Base-by-base conservation (phyloP, 345 rosid species). In the Microthlaspi erraticum region DNA sequence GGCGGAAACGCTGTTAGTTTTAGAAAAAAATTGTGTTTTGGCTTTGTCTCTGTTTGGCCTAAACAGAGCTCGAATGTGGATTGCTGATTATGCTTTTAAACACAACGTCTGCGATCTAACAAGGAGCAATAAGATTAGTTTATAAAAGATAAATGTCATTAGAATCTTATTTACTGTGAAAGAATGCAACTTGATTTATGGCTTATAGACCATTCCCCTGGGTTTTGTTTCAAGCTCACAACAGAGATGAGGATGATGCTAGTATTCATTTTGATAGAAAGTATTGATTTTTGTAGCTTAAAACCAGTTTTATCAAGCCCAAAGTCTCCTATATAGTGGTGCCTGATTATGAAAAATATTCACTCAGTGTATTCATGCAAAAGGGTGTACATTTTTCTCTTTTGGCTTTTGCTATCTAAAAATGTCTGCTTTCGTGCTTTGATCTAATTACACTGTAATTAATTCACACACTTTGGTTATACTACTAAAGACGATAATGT, bases 1-100 rank as follows among this genome's bases (percentile, higher is more conserved):
- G 38, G 38, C 20, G 23, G 60, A 55, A 33, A n/a, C 23, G 60
- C 42, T 55, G n/a, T n/a, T n/a, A 23, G 34, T 34, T 23, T 26
- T 51, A 51, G 33, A 16, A 26, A 23, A 23, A 11, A 23, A 11
- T 11, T 51, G 5, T 64, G 29, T 31, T 32, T 62, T 4, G 38
- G 23, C 1, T 48, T 34, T 32, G 12, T 39, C 8, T 29, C 9
- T 43, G 31, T 60, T 29, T 29, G 4, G 9, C 51, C 9, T 13
- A 13, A 41, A 13, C 13, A 41, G 45, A 5, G 5, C 3, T 42
- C 17, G 16, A 13, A 41, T 41, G 10, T 13, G 14, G 45, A n/a
- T 0, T 31, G 29, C 16, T 45, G 2, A 4, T 31, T 9, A 11
- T 31, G 31, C 17, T 62, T 11, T 43, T 3, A 2, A 2, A 14